These are phyloP conservation scores for Mortierella antarctica DNA, from an alignment of 192 early-diverging fungal species.

Conservation along the genomic window DNA sequence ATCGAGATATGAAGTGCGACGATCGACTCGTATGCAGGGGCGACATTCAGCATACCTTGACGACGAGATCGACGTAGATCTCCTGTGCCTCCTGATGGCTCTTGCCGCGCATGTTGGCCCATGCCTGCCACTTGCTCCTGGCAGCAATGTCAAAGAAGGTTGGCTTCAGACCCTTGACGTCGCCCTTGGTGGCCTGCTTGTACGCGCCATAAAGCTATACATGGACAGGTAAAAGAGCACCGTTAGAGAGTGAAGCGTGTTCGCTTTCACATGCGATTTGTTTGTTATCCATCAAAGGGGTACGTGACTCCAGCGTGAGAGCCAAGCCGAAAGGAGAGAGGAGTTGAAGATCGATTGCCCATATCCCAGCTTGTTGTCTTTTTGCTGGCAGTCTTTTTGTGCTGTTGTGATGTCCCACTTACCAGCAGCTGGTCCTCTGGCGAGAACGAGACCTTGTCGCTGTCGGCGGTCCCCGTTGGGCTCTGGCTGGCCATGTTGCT, in stretches of 20 bases:
- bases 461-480: not conserved
- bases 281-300: too few relatives aligned
- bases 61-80: slow-evolving; percentile 37
- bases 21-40: not conserved
- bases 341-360: not conserved
- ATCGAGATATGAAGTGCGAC: not conserved
- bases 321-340: not conserved
- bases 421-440: slow-evolving; percentile 43
- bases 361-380: not conserved
- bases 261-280: not conserved
- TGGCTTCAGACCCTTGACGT: slow-evolving; percentile 35
- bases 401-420: not conserved
- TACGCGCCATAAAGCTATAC: slow-evolving; percentile 48
- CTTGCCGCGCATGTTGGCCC: slow-evolving; percentile 50
- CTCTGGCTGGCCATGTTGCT: slow-evolving; percentile 34
- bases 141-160: slow-evolving; percentile 43
- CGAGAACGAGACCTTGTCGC: slow-evolving; percentile 22
- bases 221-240: not conserved
- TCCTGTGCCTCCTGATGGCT: slow-evolving; percentile 21
- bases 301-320: not conserved
- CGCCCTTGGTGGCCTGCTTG: slow-evolving; percentile 46
- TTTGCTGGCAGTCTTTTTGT: not conserved
- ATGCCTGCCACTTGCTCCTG: slow-evolving; percentile 54
- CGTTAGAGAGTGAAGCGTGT: not conserved
- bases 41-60: slow-evolving; percentile 20